Evolutionary conservation across 805 yeast species (phyloP), one percentile per base, ranked within the genome.

Genomic region (Starmera quercuum): DNA sequence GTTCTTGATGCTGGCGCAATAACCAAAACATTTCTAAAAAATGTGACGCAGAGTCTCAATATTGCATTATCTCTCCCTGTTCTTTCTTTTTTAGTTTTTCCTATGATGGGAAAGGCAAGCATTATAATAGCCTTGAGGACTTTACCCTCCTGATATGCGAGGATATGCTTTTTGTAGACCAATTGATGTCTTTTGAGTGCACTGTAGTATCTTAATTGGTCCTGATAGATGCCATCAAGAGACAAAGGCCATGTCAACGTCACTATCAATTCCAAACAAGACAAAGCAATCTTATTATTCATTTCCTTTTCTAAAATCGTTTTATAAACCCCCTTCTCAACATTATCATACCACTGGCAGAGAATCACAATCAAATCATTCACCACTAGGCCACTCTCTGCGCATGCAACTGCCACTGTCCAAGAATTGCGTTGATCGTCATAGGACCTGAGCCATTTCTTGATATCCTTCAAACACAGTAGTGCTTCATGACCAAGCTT

Each of bases 321-420:
- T 10, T 45, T 39, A 5, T 35, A 37, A 15, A 45, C 44, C 33
- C 51, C 41, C 27, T 42, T 39, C 3, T 58, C 55, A 22, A 55
- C 47, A 20, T 64, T 61, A 12, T 49, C 56, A 32, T 82, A 86
- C 85, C 90, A 83, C 48, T 75, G 78, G 17, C 81, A 66, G 29
- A 92, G 53, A 17, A 92, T 86, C 8, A 78, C 81, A 6, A 81
- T 53, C 34, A 92, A 56, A 56, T 90, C 97, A 45, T 75, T 76
- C 1, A 64, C 53, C 6, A 90, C 79, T 9, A 92, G 63, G 1
- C 82, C 81, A 11, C 83, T 75, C 34, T 83, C 90, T 5, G 86
- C 83, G 41, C 94, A 80, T 1, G 95, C 95, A 32, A 83, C 67
- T 0, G 95, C 95, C 5, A 90, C 96, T 39, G 81, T 86, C 67